Evolutionary conservation across 2,329 filamentous ascomycete species (phyloP).

Genomic region (Tolypocladium sp.): DNA sequence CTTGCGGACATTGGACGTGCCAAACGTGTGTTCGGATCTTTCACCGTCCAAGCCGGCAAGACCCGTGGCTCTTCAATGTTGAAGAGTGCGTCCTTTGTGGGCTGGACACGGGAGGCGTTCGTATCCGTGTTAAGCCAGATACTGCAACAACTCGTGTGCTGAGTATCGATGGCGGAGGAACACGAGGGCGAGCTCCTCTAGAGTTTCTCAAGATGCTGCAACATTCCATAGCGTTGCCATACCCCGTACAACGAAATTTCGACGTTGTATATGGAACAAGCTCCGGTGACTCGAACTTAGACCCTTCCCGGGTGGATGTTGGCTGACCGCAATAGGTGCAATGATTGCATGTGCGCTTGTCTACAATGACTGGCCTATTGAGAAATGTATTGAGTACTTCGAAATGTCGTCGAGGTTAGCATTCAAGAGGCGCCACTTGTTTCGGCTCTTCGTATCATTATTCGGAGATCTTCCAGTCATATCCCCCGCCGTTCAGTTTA

Average conservation of each 20-base stretch:
- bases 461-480: constrained; percentile 3
- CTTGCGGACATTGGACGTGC: constrained; percentile 4
- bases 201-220: constrained; percentile 3
- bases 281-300: not conserved
- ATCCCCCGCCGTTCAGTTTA: not conserved
- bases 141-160: constrained; percentile 2
- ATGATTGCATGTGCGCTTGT: constrained; percentile 5
- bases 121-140: constrained; percentile 2
- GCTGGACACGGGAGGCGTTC: not conserved
- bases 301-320: no score
- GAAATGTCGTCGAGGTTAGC: constrained; percentile 1
- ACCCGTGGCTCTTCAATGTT: constrained; percentile 3
- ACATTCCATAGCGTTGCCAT: constrained; percentile 3
- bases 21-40: constrained; percentile 2
- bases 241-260: constrained; percentile 4
- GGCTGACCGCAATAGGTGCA: not conserved
- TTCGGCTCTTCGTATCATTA: not conserved
- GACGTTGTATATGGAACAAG: constrained; percentile 6
- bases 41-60: not conserved
- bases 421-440: constrained; percentile 1
- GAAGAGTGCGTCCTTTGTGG: constrained; percentile 3
- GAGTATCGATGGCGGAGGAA: constrained; percentile 6
- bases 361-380: constrained; percentile 5
- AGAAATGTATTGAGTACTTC: constrained; percentile 4
- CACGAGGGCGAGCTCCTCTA: constrained; percentile 1